Base-by-base conservation (phyloP, 345 rosid genomes). In the Salix caprea region DNA sequence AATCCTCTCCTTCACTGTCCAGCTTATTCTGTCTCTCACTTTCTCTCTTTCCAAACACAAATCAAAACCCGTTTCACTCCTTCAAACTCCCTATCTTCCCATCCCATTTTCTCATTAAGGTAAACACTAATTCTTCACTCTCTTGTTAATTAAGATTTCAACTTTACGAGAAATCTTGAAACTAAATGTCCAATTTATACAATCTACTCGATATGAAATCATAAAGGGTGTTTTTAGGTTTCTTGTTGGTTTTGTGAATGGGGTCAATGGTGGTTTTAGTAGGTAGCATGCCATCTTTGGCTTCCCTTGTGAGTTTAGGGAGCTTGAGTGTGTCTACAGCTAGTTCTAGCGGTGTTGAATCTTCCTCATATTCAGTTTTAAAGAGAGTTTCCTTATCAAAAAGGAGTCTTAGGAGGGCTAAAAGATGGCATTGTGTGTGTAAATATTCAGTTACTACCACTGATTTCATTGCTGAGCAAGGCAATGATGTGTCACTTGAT, bases 271-370 rank as follows among this genome's bases (percentile, higher is more conserved):
- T 91, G 67, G 89, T 92, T 65, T 87, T 91, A 65, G 91, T 90
- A 23, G 98, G 97, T 68, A 86, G 89, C 81, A 88, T 91, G 94
- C 92, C 97, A 70, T 89, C 98, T 65, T 72, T 88, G 65, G 93
- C 93, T 81, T 91, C 96, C 26, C 82, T 87, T 69, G 85, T 86
- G 70, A 88, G 87, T 72, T 76, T 85, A 50, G 91, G 97, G 71
- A 83, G 86, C 75, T 74, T 83, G 37, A 39, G 54, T 68, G 67
- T 48, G 84, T 85, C 46, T 65, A 82, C 67, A 79, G 67, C 58
- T 28, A 13, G 76, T 3, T 68, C 75, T 14, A 67, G 39, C 79
- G 82, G 87, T 18, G 80, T 90, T 16, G 91, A 87, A 13, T 84
- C 72, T 39, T 72, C 54, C 19, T 76, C 73, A 1, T 69, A 62